Conservation (phyloP, 2,329 filamentous ascomycete genomes). For the Fusarium fujikuroi region DNA sequence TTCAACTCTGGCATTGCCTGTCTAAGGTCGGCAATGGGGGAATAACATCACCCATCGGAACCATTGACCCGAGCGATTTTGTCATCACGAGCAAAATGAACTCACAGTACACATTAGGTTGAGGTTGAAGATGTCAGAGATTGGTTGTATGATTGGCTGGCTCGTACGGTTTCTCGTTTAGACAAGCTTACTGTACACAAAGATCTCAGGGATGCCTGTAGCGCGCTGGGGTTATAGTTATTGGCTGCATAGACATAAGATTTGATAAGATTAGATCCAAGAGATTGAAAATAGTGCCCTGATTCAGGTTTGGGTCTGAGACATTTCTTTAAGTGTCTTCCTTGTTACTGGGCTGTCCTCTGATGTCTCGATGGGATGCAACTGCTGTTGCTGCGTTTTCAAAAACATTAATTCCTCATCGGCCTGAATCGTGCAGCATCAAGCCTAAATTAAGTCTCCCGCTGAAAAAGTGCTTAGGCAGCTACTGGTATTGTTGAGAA, state of each 20-base stretch:
- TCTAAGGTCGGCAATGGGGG: not conserved
- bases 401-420: not conserved
- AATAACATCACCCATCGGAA: not conserved
- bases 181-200: not conserved
- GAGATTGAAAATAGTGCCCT: not conserved
- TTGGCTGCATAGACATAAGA: not conserved
- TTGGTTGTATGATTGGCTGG: not conserved
- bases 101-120: not conserved
- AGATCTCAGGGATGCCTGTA: not conserved
- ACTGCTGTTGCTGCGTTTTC: not conserved
- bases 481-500: slow-evolving; percentile 3
- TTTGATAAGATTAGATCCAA: not conserved
- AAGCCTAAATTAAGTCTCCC: not conserved
- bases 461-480: not conserved
- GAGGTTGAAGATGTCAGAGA: not conserved
- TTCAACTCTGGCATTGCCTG: not conserved
- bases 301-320: not conserved
- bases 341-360: not conserved
- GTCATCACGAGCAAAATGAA: not conserved
- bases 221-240: not conserved
- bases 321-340: not conserved
- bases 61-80: not conserved
- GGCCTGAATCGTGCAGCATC: not conserved
- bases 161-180: slow-evolving; percentile 8
- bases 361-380: not conserved